Conservation (phyloP, 495 filamentous ascomycete species). For the Paragyromitra xinjiangensis region DNA sequence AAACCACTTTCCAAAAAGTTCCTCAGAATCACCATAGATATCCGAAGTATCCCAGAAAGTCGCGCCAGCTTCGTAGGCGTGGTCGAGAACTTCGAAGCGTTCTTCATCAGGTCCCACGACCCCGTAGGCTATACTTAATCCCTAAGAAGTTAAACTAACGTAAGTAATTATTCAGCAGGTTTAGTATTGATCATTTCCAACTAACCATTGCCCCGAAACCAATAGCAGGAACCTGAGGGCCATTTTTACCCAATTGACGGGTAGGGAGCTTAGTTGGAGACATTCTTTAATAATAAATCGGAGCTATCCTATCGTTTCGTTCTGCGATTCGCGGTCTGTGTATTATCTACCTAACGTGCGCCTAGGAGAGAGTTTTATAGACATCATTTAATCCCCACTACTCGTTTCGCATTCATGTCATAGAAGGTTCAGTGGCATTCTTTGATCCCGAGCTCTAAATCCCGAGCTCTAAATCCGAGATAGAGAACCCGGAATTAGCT, state of each 20-base stretch:
- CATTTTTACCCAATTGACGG: constrained; percentile 64
- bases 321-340: background rate
- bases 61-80: constrained; percentile 62
- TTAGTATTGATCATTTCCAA: background rate
- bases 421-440: background rate
- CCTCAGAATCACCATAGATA: constrained; percentile 64
- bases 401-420: background rate
- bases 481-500: background rate
- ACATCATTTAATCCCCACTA: background rate
- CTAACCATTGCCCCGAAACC: constrained; percentile 68
- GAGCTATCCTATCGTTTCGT: background rate
- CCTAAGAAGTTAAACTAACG: constrained; percentile 61
- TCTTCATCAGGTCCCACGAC: constrained; percentile 60
- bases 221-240: constrained; percentile 65
- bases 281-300: constrained; percentile 10
- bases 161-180: constrained; percentile 54
- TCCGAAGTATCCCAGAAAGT: constrained; percentile 66
- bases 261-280: constrained; percentile 54
- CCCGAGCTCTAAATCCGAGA: background rate
- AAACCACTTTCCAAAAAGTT: constrained; percentile 67
- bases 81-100: constrained; percentile 63
- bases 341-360: background rate
- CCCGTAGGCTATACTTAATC: constrained; percentile 64
- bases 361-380: background rate
- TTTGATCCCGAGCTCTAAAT: background rate